phyloP scores from a whole-genome alignment of 2,329 filamentous ascomycete species.

The Sclerotinia subarctica region DNA sequence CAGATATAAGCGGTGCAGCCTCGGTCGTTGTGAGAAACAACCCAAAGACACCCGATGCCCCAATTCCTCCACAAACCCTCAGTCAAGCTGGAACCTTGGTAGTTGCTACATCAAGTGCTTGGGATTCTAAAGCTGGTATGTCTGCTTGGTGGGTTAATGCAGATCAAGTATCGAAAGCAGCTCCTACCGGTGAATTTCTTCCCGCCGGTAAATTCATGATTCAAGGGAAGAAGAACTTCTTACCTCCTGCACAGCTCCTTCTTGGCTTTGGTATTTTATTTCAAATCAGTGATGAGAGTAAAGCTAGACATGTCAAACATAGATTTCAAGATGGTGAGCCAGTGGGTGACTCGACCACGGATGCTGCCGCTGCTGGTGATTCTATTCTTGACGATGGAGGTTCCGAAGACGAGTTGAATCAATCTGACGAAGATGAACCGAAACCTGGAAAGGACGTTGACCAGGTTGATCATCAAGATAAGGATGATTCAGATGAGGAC shows the following conservation, averaged over 20 bases:
- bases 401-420: conserved; percentile 26
- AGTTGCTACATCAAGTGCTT: conserved; percentile 82
- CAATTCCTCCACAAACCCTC: conserved; percentile 86
- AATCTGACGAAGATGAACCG: conserved; percentile 32
- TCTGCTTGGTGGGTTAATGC: conserved; percentile 93
- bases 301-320: conserved; percentile 75
- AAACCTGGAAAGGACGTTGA: conserved; percentile 19
- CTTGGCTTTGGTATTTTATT: conserved; percentile 88
- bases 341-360: neutral
- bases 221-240: conserved; percentile 82
- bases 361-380: conserved; percentile 6
- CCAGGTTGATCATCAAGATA: conserved; percentile 25
- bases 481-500: conserved; percentile 33
- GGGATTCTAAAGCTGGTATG: conserved; percentile 96
- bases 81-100: conserved; percentile 84
- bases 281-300: conserved; percentile 83
- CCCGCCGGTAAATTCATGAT: conserved; percentile 76
- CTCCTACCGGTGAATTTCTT: conserved; percentile 75
- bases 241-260: conserved; percentile 82
- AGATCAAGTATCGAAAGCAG: conserved; percentile 85
- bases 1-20: conserved; percentile 79
- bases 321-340: conserved; percentile 48
- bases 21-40: conserved; percentile 92
- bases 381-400: neutral
- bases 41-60: conserved; percentile 69